phyloP scores from a whole-genome alignment of 1,284 basidiomycete genomes.

The Ceratorhiza oryzae-sativae region DNA sequence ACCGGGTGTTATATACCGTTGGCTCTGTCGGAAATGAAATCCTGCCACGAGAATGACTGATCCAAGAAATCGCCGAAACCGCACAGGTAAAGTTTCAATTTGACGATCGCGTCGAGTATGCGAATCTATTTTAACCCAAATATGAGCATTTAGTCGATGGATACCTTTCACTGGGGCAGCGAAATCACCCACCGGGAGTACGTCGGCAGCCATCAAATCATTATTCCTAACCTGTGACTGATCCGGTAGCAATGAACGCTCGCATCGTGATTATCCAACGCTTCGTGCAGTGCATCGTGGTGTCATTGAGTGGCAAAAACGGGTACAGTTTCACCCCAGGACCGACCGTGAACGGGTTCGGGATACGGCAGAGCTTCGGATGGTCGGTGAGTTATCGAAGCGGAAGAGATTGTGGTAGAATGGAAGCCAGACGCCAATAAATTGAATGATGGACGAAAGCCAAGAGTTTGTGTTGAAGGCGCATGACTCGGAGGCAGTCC shows the following conservation, averaged over 20 bases:
- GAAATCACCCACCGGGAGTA: not conserved
- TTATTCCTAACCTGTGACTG: not conserved
- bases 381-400: slow-evolving; percentile 4
- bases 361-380: slow-evolving; percentile 5
- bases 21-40: not conserved
- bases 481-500: too few species aligned
- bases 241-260: not conserved
- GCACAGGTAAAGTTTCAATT: not conserved
- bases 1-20: not conserved
- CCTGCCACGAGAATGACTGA: not conserved
- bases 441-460: not conserved
- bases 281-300: not conserved
- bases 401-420: not conserved
- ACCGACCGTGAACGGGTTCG: not conserved
- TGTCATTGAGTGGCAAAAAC: not conserved
- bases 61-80: not conserved
- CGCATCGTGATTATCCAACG: not conserved
- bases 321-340: not conserved
- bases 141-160: not conserved
- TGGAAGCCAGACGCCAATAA: not conserved
- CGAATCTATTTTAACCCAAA: not conserved
- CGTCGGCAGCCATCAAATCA: not conserved
- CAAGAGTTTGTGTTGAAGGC: not conserved
- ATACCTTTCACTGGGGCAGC: not conserved
- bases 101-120: not conserved